phyloP scores from a whole-genome alignment of 108 stramenopile genomes.

The Craspedostauros australis region DNA sequence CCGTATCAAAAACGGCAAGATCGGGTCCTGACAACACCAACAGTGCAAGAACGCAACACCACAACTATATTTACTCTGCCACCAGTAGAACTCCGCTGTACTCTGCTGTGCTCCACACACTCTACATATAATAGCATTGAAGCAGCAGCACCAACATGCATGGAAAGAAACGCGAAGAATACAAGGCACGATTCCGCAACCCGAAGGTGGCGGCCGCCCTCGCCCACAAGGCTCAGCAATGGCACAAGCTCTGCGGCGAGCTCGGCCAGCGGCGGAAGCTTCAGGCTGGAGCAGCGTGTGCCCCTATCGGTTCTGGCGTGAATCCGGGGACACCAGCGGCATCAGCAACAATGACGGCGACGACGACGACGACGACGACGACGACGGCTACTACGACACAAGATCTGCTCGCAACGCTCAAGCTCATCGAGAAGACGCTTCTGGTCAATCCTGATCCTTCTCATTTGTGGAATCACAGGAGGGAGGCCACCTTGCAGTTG shows the following conservation, averaged over 20 bases:
- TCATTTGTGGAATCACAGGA: slow-evolving; percentile 94
- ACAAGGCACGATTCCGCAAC: slow-evolving; percentile 61
- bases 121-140: too few relatives aligned
- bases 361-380: slow-evolving; percentile 15
- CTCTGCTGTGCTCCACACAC: too few relatives aligned
- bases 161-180: slow-evolving; percentile 70
- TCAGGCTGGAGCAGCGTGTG: background rate
- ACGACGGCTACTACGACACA: slow-evolving; percentile 17
- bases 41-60: too few relatives aligned
- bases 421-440: slow-evolving; percentile 75
- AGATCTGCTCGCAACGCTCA: slow-evolving; percentile 35
- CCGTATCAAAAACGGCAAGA: too few relatives aligned
- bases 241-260: slow-evolving; percentile 54
- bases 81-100: too few relatives aligned
- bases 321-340: background rate
- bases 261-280: slow-evolving; percentile 30
- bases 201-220: slow-evolving; percentile 46
- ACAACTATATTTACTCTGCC: too few relatives aligned
- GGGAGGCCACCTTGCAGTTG: slow-evolving; percentile 60
- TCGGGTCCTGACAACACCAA: too few relatives aligned
- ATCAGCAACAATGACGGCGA: background rate
- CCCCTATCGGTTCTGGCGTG: background rate
- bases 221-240: slow-evolving; percentile 68
- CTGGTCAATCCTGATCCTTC: slow-evolving; percentile 91
- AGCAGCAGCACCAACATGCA: too few relatives aligned